Conservation (phyloP, 768 basidiomycete species). For the Dentipellis sp. region DNA sequence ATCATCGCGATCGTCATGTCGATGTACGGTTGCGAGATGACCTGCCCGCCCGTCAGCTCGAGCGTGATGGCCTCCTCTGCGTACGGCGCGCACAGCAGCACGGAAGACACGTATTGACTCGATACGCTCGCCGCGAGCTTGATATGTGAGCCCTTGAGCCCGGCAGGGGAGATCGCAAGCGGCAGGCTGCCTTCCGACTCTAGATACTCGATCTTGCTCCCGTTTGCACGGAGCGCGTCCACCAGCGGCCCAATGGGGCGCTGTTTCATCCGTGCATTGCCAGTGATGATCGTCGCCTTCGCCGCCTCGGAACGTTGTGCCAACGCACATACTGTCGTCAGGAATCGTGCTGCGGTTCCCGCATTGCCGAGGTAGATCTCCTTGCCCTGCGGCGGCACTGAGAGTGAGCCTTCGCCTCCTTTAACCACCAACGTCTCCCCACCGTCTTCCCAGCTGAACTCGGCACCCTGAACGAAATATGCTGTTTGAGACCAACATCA, state of each 20-base stretch:
- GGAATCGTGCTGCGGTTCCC: conserved; percentile 95
- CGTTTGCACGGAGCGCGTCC: conserved; percentile 77
- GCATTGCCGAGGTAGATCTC: conserved; percentile 96
- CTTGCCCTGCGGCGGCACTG: conserved; percentile 69
- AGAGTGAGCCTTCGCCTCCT: conserved; percentile 75
- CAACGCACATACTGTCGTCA: conserved; percentile 92
- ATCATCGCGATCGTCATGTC: conserved; percentile 99
- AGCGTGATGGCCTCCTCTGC: conserved; percentile 75
- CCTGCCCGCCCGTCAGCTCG: conserved; percentile 86
- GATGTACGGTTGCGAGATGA: conserved; percentile 98
- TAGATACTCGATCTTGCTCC: conserved; percentile 67
- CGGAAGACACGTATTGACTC: conserved; percentile 96
- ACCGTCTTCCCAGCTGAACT: conserved; percentile 91
- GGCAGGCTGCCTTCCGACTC: conserved; percentile 83
- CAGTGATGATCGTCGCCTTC: conserved; percentile 76
- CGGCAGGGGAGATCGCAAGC: conserved; percentile 73
- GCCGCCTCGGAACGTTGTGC: conserved; percentile 40
- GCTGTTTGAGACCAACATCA: not conserved
- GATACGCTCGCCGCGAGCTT: conserved; percentile 90
- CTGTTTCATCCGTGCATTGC: conserved; percentile 98
- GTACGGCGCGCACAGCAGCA: conserved; percentile 94
- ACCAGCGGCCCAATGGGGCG: conserved; percentile 95
- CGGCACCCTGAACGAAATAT: conserved; percentile 56
- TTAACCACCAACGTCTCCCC: conserved; percentile 91
- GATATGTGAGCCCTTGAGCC: conserved; percentile 75